Conservation (phyloP, 83 land plant species). For the Larix sibirica region DNA sequence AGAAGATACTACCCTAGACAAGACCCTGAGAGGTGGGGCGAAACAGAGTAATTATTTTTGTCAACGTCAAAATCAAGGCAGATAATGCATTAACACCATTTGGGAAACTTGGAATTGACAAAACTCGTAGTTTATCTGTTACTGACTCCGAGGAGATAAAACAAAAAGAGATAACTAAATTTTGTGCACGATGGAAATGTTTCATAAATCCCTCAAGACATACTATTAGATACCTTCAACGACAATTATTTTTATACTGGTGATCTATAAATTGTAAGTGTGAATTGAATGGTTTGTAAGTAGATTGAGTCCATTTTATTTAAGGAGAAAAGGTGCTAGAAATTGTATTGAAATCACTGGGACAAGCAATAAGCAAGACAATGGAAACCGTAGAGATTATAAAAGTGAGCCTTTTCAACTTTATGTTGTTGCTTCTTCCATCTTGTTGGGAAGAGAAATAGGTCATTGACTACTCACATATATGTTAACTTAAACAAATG, state of each 20-base stretch:
- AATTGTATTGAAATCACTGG: slow-evolving; percentile 42
- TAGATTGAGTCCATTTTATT: not conserved
- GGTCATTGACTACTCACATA: not conserved
- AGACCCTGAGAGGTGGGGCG: no score
- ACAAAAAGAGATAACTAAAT: not conserved
- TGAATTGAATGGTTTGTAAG: not conserved
- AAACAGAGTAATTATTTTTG: no score
- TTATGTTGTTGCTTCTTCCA: not conserved
- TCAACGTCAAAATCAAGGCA: no score
- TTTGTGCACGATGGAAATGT: not conserved
- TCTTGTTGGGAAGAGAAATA: not conserved
- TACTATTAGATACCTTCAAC: not conserved
- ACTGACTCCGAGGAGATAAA: not conserved
- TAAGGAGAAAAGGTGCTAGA: slow-evolving; percentile 31
- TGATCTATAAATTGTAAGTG: not conserved
- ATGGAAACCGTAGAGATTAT: slow-evolving; percentile 32
- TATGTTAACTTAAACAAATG: not conserved
- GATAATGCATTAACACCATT: no score
- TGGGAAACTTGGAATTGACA: no score
- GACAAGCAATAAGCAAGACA: slow-evolving; percentile 41
- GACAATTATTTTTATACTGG: not conserved
- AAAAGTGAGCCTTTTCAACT: slow-evolving; percentile 5
- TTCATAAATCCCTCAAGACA: not conserved
- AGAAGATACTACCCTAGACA: no score
- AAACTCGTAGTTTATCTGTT: not conserved